phyloP scores from a whole-genome alignment of 2,329 filamentous ascomycete species.

The Colletotrichum sp. region DNA sequence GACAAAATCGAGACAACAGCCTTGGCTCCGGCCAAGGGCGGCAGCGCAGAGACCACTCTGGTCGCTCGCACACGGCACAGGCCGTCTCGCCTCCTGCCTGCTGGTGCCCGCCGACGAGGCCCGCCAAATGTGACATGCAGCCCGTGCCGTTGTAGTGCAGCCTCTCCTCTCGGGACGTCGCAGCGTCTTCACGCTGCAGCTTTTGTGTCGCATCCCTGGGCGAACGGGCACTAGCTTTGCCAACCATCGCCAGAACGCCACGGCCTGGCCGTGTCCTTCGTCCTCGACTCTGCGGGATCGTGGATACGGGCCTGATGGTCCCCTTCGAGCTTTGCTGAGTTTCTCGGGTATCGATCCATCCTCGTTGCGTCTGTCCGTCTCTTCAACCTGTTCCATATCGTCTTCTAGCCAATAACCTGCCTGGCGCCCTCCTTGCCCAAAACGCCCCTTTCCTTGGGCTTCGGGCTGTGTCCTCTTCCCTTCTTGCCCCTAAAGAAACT shows the following conservation, averaged over 20 bases:
- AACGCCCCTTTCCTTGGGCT: conserved; percentile 91
- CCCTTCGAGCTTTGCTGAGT: neutral
- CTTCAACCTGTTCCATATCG: neutral
- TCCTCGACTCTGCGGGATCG: neutral
- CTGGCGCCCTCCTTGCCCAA: conserved; percentile 93
- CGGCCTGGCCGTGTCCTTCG: neutral
- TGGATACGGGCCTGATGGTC: neutral
- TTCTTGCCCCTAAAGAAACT: conserved; percentile 90
- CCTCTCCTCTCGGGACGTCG: neutral
- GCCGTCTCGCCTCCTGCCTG: neutral
- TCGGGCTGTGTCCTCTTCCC: conserved; percentile 88
- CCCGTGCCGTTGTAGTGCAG: neutral
- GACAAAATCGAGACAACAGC: neutral
- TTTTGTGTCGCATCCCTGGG: neutral
- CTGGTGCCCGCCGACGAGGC: neutral
- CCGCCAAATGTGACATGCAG: neutral
- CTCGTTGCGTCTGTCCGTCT: conserved; percentile 11
- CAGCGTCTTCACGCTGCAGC: neutral
- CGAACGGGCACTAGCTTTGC: neutral
- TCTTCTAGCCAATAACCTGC: conserved; percentile 70
- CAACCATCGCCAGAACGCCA: neutral
- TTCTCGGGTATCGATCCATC: conserved; percentile 15
- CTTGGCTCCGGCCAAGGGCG: neutral
- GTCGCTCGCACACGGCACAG: neutral
- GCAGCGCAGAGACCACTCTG: neutral